Evolutionary conservation across 23 red algal species (phyloP).

Genomic region (Gracilariopsis chorda): DNA sequence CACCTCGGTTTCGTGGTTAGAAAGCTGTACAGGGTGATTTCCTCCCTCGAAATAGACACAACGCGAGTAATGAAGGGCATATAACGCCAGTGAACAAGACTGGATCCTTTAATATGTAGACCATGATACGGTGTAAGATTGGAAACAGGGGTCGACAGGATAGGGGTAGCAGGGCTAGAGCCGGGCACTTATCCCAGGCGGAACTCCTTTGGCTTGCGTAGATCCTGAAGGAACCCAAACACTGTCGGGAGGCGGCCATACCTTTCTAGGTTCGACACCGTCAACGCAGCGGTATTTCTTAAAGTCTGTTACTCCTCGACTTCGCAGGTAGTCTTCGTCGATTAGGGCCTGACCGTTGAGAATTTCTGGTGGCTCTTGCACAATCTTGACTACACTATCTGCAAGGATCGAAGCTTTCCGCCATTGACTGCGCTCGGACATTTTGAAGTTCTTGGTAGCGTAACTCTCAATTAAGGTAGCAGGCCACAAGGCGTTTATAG

Average conservation of each 20-base stretch:
- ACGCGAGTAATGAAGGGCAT: background rate
- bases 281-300: slow-evolving; percentile 80
- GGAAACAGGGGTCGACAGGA: no score
- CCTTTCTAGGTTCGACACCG: slow-evolving; percentile 73
- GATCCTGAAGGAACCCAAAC: background rate
- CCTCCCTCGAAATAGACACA: background rate
- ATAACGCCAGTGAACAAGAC: background rate
- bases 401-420: slow-evolving; percentile 84
- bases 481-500: slow-evolving; percentile 93
- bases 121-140: no score
- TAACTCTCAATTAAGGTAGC: slow-evolving; percentile 95
- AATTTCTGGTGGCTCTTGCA: slow-evolving; percentile 56
- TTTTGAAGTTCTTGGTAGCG: slow-evolving; percentile 96
- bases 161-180: no score
- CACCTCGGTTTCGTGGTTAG: background rate
- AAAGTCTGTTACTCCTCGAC: slow-evolving; percentile 76
- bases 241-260: slow-evolving; percentile 62
- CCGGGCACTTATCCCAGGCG: slow-evolving; percentile 35
- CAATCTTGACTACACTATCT: slow-evolving; percentile 72
- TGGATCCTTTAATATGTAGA: no score
- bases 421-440: slow-evolving; percentile 85
- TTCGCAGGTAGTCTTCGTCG: slow-evolving; percentile 94
- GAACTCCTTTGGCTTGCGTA: slow-evolving; percentile 2
- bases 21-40: background rate
- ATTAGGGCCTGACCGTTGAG: slow-evolving; percentile 81